Base-by-base conservation (phyloP, 2,329 filamentous ascomycete genomes). In the Botrytis porri region DNA sequence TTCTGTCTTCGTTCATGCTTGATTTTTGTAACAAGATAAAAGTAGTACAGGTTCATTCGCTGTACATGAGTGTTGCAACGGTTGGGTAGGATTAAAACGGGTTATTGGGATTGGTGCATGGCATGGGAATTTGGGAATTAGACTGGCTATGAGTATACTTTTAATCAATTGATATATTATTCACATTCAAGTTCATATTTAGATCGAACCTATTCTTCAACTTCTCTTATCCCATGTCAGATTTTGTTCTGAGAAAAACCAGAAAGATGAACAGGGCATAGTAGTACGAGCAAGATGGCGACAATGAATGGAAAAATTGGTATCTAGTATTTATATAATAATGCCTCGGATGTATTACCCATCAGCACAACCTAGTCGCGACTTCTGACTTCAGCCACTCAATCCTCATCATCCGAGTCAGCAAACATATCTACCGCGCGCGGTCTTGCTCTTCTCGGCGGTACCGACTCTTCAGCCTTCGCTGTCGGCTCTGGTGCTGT, bases 371-470 rank as follows among this genome's bases (percentile, higher is more conserved):
- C 18, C 35, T 32, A 20, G 16, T 9, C 25, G 16, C 3, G 35
- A 25, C 9, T 8, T 20, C 7, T 29, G 35, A 25, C 9, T 8
- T 20, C 7, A 22, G 25, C 39, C 10, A 25, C 41, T 43, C 69
- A 73, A 64, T 78, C 77, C 48, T 81, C 80, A 74, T 78, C 87
- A 77, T 92, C 92, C 7, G 91, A 92, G 81, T 92, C 92, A 18
- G 92, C 93, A 87, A 96, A 97, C 93, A 96, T 95, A 80, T 96
- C 93, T 77, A 92, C 92, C 7, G 93, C 93, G 77, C 90, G 89
- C 82, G 93, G 91, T 73, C 79, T 73, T 72, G 75, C 73, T 43
- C 75, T 73, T 70, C 75, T 71, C 70, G 77, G 78, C 35, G 80
- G 77, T 10, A 32, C 25, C 39, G 74, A 45, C 22, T 69, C 71